Conservation (phyloP, 1,284 basidiomycete species). For the Vanrija sp. region DNA sequence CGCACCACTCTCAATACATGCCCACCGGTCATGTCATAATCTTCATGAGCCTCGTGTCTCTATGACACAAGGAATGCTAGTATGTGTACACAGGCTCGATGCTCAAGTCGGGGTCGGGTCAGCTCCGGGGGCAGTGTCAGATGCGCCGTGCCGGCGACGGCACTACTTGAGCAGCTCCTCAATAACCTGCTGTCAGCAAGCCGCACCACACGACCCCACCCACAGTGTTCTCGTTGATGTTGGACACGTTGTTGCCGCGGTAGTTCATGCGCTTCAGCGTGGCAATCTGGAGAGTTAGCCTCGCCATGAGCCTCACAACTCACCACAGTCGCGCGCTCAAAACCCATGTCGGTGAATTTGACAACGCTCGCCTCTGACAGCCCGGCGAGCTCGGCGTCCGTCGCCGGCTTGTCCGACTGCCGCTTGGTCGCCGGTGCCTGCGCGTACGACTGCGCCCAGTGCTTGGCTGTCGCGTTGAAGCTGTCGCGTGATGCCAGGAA, state of each 20-base stretch:
- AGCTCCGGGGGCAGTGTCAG: slow-evolving; percentile 4
- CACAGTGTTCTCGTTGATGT: slow-evolving; percentile 44
- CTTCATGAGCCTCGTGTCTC: slow-evolving; percentile 1
- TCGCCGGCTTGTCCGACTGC: slow-evolving; percentile 19
- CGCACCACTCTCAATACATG: not conserved
- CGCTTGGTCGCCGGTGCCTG: slow-evolving; percentile 56
- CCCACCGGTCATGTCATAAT: not conserved
- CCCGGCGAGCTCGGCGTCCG: slow-evolving; percentile 50
- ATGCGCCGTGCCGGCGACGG: too few relatives aligned
- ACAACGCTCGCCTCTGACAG: slow-evolving; percentile 51
- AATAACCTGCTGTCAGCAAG: slow-evolving; percentile 30
- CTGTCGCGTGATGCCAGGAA: slow-evolving; percentile 80
- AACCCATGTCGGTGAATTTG: slow-evolving; percentile 53
- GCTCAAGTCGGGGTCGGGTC: not conserved
- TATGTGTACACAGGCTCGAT: not conserved
- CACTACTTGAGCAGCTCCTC: slow-evolving; percentile 42
- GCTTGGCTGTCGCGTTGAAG: slow-evolving; percentile 88
- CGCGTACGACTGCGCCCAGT: slow-evolving; percentile 90
- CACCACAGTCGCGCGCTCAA: slow-evolving; percentile 46
- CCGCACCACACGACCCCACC: not conserved
- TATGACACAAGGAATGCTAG: slow-evolving; percentile 12
- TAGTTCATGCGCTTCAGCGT: slow-evolving; percentile 86
- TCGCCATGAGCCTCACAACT: slow-evolving; percentile 8
- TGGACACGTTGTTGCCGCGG: slow-evolving; percentile 56
- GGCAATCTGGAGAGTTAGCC: slow-evolving; percentile 60